These are phyloP conservation scores for Aspergillus cristatus DNA, from an alignment of 495 filamentous ascomycete genomes.

Conservation along the genomic window DNA sequence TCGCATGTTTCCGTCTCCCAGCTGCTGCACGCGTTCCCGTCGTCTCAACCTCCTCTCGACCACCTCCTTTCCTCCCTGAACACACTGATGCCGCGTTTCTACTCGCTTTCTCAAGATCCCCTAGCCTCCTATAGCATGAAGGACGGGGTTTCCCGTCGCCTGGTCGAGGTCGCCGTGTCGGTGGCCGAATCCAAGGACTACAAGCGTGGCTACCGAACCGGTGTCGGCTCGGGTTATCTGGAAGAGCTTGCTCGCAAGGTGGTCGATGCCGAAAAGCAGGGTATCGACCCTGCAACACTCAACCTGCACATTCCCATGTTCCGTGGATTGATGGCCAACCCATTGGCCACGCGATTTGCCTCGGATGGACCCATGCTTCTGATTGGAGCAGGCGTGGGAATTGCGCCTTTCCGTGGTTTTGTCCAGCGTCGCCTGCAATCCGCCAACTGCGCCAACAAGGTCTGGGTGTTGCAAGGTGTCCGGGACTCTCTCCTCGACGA, in stretches of 20 bases:
- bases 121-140: conserved; percentile 64
- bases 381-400: conserved; percentile 92
- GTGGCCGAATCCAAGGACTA: conserved; percentile 82
- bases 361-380: conserved; percentile 94
- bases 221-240: conserved; percentile 75
- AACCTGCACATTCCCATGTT: conserved; percentile 87
- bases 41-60: conserved; percentile 75
- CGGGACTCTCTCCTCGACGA: conserved; percentile 89
- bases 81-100: conserved; percentile 92
- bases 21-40: conserved; percentile 86
- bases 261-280: conserved; percentile 51
- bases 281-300: conserved; percentile 39
- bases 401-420: conserved; percentile 95
- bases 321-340: conserved; percentile 97
- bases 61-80: conserved; percentile 71
- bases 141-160: conserved; percentile 61
- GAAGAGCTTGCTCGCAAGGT: conserved; percentile 67
- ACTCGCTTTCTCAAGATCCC: conserved; percentile 94
- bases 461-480: conserved; percentile 97
- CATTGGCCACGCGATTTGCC: conserved; percentile 78
- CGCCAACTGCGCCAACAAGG: conserved; percentile 97
- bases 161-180: conserved; percentile 91
- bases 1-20: conserved; percentile 77
- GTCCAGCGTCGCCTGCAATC: conserved; percentile 90
- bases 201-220: conserved; percentile 57